Evolutionary conservation across 1,284 basidiomycete species (phyloP).

Genomic region (Papiliotrema terrestris): DNA sequence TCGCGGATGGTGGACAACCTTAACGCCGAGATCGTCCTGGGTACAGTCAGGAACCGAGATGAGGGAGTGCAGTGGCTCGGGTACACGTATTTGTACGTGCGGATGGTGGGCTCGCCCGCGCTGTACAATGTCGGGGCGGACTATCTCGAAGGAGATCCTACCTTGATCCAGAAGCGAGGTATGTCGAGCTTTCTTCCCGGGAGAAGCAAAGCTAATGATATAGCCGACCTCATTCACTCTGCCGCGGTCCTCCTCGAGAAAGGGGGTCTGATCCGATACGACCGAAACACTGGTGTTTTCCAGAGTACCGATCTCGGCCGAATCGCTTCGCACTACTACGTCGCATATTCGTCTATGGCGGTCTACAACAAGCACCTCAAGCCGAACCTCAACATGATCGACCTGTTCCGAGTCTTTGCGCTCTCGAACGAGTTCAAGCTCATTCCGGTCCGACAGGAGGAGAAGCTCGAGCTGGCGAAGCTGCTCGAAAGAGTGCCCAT

Average conservation of each 20-base stretch:
- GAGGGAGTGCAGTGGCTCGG: constrained; percentile 98
- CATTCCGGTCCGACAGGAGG: constrained; percentile 75
- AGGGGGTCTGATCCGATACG: constrained; percentile 89
- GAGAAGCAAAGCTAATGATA: constrained; percentile 1
- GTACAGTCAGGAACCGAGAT: constrained; percentile 90
- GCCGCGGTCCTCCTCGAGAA: constrained; percentile 93
- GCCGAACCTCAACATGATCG: constrained; percentile 80
- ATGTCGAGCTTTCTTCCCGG: constrained; percentile 4
- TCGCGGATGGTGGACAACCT: constrained; percentile 90
- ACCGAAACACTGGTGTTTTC: constrained; percentile 82
- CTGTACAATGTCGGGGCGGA: constrained; percentile 88
- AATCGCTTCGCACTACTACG: constrained; percentile 96
- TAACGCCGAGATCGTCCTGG: constrained; percentile 96
- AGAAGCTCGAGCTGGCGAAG: constrained; percentile 89
- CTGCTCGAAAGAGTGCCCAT: constrained; percentile 93
- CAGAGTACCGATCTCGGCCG: constrained; percentile 87
- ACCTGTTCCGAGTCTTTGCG: constrained; percentile 94
- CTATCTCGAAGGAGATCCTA: constrained; percentile 75
- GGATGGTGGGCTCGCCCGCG: constrained; percentile 86
- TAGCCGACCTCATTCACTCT: constrained; percentile 86
- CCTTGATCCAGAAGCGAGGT: constrained; percentile 78
- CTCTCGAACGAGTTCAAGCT: constrained; percentile 96
- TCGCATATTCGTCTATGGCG: constrained; percentile 93
- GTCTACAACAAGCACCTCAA: constrained; percentile 94
- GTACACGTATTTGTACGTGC: constrained; percentile 96